Evolutionary conservation across 75 land plant genomes (phyloP), one percentile per base, ranked within the genome.

Genomic region (Picea glauca): DNA sequence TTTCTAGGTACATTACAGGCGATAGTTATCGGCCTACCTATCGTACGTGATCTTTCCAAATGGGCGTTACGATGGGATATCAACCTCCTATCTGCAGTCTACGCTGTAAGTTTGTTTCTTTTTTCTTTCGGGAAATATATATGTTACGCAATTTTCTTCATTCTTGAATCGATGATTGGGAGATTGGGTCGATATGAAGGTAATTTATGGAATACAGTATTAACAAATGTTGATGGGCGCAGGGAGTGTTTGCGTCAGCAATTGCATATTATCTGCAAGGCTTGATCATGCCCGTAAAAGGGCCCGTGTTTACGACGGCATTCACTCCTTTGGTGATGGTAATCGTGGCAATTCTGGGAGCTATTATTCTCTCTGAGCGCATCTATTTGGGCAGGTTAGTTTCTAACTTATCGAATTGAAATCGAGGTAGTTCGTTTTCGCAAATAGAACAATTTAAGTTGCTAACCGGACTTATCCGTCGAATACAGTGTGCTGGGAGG

Each of bases 221-320:
- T 40, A 70, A n/a, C 8, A 12, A 43, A 7, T 31, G 2, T 30
- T 7, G 8, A 35, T 13, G 15, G 33, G n/a, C 64, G 32, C 81
- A 90, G 92, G 92, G 92, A 13, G 80, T 90, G 9, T 86, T 90
- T 32, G 73, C 90, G 46, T 90, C 92, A 33, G 78, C 88, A 64
- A 78, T 90, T 46, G 86, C 90, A 30, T 90, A 90, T 77, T 90
- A 86, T 78, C 85, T 90, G 9, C 92, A 90, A 88, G 90, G 90
- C 4, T 13, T 86, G 54, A 85, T 84, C 14, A 88, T 90, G 78
- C 56, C 84, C 18, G 77, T 81, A 76, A 88, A 78, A 79, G 92
- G 92, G 3, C 92, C 92, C 5, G 92, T 90, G 2, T 88, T 90
- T 82, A 86, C 80, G 9, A 85, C 92, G 3, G 88, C 92, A 21